These are phyloP conservation scores for Amanita pseudoporphyria DNA, from an alignment of 768 basidiomycete genomes.

Conservation along the genomic window DNA sequence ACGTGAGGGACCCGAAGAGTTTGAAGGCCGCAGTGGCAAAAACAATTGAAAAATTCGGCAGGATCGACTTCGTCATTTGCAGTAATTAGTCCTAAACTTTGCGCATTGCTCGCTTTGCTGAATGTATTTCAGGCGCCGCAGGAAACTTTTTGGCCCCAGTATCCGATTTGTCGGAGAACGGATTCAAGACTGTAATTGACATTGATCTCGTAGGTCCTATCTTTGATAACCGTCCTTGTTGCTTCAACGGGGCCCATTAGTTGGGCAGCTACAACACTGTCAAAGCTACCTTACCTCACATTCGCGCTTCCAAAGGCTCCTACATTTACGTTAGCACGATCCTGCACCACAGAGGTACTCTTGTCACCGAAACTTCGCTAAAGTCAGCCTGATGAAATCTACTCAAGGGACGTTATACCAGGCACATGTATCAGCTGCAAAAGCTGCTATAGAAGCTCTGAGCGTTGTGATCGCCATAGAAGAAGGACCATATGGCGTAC, in stretches of 20 bases:
- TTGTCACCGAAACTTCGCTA: slow-evolving; percentile 5
- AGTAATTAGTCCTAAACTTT: slow-evolving; percentile 34
- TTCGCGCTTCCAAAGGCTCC: slow-evolving; percentile 65
- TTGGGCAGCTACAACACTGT: slow-evolving; percentile 91
- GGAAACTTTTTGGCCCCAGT: slow-evolving; percentile 95
- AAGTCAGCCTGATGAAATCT: slow-evolving; percentile 7
- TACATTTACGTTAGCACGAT: slow-evolving; percentile 90
- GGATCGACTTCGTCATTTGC: slow-evolving; percentile 92
- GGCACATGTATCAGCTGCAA: slow-evolving; percentile 90
- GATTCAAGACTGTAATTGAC: slow-evolving; percentile 86
- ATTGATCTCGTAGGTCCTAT: slow-evolving; percentile 69
- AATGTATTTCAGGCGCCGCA: slow-evolving; percentile 59
- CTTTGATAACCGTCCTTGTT: background rate
- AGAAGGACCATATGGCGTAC: slow-evolving; percentile 90
- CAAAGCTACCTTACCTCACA: slow-evolving; percentile 76
- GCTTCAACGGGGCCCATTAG: slow-evolving; percentile 29
- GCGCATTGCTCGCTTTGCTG: background rate
- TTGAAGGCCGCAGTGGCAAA: slow-evolving; percentile 70
- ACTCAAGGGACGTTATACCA: slow-evolving; percentile 71
- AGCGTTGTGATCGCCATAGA: slow-evolving; percentile 83
- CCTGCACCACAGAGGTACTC: slow-evolving; percentile 70
- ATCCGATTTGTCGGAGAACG: slow-evolving; percentile 75
- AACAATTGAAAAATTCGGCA: slow-evolving; percentile 69
- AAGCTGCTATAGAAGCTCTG: slow-evolving; percentile 88
- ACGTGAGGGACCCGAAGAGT: slow-evolving; percentile 71